Evolutionary conservation across 169 alveolate species (phyloP).

Genomic region (Eimeria sp.): DNA sequence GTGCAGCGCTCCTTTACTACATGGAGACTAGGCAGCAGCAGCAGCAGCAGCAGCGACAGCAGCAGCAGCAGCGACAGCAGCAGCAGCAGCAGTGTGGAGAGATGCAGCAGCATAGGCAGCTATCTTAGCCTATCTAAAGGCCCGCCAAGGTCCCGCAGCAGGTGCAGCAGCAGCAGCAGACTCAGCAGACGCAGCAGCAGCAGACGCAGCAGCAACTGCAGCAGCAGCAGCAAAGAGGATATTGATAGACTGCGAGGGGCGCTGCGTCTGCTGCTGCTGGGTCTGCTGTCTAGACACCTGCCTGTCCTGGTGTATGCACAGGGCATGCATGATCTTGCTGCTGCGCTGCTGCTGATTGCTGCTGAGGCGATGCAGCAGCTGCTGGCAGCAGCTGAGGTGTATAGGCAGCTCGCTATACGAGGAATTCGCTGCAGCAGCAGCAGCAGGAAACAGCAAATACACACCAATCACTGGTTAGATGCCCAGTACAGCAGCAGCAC

Average conservation of each 20-base stretch:
- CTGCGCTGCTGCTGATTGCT: constrained; percentile 33
- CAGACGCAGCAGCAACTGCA: neutral
- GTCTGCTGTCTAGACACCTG: constrained; percentile 15
- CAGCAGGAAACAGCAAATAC: too few species aligned
- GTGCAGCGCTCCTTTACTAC: constrained; percentile 8
- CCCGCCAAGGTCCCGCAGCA: neutral
- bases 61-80: too few species aligned
- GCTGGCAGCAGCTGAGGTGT: constrained; percentile 22
- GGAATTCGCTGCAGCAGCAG: neutral
- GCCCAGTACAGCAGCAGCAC: constrained; percentile 4
- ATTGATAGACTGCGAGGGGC: neutral
- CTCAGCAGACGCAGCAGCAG: neutral
- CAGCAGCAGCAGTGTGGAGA: too few species aligned
- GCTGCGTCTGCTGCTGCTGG: constrained; percentile 31
- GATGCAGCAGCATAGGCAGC: too few species aligned
- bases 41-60: too few species aligned
- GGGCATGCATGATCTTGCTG: constrained; percentile 47
- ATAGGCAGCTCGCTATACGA: neutral
- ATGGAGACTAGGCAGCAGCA: neutral
- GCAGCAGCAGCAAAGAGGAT: neutral
- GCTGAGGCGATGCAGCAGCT: constrained; percentile 22
- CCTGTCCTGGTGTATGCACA: constrained; percentile 25
- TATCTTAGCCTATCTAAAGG: neutral
- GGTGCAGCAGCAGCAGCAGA: constrained; percentile 7
- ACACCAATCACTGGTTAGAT: too few species aligned